A percentile compares a stretch with the other conserved stretches of the same genome.
These are phyloP conservation scores for Hemileia vastatrix DNA, from an alignment of 1,284 basidiomycete species.

Conservation along the genomic window DNA sequence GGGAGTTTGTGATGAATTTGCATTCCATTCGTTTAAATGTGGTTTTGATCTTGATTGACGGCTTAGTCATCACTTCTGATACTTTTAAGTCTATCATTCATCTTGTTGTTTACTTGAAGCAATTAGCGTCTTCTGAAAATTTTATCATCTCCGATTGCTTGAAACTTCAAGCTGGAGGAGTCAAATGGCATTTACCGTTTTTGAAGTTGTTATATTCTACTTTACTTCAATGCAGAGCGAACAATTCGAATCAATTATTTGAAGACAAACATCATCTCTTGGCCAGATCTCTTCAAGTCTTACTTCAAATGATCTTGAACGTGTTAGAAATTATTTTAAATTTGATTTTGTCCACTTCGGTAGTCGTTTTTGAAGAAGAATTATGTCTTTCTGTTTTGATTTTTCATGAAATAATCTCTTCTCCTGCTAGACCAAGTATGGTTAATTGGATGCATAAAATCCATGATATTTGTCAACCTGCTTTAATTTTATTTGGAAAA, in stretches of 20 bases:
- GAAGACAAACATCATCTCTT: conserved; percentile 10
- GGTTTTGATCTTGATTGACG: conserved; percentile 14
- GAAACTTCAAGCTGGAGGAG: conserved; percentile 9
- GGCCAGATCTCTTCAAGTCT: conserved; percentile 16
- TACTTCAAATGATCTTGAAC: no score
- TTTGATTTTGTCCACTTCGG: conserved; percentile 6
- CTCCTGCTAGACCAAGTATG: conserved; percentile 15
- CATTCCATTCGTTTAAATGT: conserved; percentile 20
- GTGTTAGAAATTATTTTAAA: conserved; percentile 18
- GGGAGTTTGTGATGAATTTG: conserved; percentile 22
- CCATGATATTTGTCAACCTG: conserved; percentile 21
- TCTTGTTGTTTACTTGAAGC: conserved; percentile 8
- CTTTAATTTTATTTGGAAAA: conserved; percentile 19
- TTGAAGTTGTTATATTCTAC: conserved; percentile 17
- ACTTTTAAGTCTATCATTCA: conserved; percentile 15
- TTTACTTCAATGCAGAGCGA: conserved; percentile 2
- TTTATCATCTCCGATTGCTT: conserved; percentile 15
- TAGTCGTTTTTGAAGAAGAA: conserved; percentile 15
- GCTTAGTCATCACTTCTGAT: conserved; percentile 11
- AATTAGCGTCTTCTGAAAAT: conserved; percentile 13
- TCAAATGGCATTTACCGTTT: conserved; percentile 17
- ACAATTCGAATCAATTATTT: no score
- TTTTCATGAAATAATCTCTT: conserved; percentile 12
- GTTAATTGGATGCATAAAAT: conserved; percentile 21
- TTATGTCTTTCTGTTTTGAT: conserved; percentile 19